Base-by-base conservation (phyloP, 2,329 filamentous ascomycete species). In the Ophiostoma triangulosporum region DNA sequence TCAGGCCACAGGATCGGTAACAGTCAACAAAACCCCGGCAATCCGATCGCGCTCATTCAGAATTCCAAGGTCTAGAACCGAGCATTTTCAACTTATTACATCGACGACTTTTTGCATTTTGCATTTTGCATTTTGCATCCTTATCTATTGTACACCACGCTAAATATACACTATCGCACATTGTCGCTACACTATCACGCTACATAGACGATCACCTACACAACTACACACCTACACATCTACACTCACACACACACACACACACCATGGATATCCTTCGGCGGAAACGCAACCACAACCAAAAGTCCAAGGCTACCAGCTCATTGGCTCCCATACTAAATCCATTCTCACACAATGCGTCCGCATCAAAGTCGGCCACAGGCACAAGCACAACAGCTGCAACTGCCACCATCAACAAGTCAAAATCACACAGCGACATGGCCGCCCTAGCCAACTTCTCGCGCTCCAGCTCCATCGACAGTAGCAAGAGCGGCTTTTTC, bases 401-500 rank as follows among this genome's bases (percentile, higher is more conserved):
- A 6, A 14, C 51, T 5, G 20, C 48, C 22, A 20, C 49, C 9
- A 54, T 56, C 40, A 54, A 36, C 48, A 54, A 54, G 11, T 52
- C 52, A 24, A 58, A 55, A 32, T 53, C 57, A 5, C 60, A 62
- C 26, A 57, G 53, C 24, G 56, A 58, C 29, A 54, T 54, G 54
- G 12, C 54, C 15, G 51, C 48, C 4, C 11, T 52, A 1, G 53
- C 54, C 22, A 53, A 57, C 14, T 59, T 55, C 49, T 61, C 62
- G 14, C 59, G 61, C 26, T 52, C 60, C 6, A 62, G 59, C 53
- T 62, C 61, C 11, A 54, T 59, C 54, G 58, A 62, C 36, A 60
- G 60, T 46, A 57, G 50, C 53, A 61, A 59, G 31, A 58, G 54
- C 56, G 54, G 58, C 26, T 61, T 63, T 53, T 60, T 63, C 53